phyloP scores from a whole-genome alignment of 176 grass and related monocot genomes.

The Oryza brachyantha region DNA sequence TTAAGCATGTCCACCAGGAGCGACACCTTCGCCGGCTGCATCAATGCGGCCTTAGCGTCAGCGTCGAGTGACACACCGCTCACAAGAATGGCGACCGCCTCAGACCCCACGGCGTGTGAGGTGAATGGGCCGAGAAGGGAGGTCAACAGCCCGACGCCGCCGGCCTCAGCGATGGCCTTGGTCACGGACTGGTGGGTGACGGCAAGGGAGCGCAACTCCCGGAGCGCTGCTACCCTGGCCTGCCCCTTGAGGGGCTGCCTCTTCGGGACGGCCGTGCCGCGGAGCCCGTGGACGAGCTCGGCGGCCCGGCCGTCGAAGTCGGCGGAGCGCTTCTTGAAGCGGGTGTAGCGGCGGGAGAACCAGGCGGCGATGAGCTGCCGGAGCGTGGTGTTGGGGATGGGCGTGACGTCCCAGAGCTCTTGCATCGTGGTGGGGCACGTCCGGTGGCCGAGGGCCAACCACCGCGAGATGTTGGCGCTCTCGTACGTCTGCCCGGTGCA shows the following conservation, averaged over 20 bases:
- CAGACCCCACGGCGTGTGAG: conserved; percentile 78
- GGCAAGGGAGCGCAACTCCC: conserved; percentile 60
- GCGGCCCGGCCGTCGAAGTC: conserved; percentile 90
- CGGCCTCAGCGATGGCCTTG: conserved; percentile 56
- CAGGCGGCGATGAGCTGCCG: conserved; percentile 85
- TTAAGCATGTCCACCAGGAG: conserved; percentile 90
- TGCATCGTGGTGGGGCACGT: conserved; percentile 99
- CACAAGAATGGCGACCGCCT: conserved; percentile 78
- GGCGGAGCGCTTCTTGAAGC: conserved; percentile 87
- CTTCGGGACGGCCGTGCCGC: conserved; percentile 48
- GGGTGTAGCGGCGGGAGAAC: conserved; percentile 83
- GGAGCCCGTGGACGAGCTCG: conserved; percentile 63
- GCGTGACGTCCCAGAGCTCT: conserved; percentile 85
- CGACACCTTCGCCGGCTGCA: conserved; percentile 89
- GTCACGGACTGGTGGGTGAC: conserved; percentile 63
- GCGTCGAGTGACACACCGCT: conserved; percentile 61
- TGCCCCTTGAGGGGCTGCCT: conserved; percentile 68
- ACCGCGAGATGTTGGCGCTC: conserved; percentile 76
- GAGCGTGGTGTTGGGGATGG: conserved; percentile 92
- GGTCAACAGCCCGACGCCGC: conserved; percentile 53
- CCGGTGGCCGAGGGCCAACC: conserved; percentile 81
- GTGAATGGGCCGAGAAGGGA: conserved; percentile 89
- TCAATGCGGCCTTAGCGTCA: conserved; percentile 60
- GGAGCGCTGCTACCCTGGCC: conserved; percentile 69
- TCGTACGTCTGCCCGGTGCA: conserved; percentile 99